Percentiles rank a stretch among this genome's conserved stretches.
These are phyloP conservation scores for Eucalyptus microcorys DNA, from an alignment of 345 rosid genomes.

Conservation along the genomic window DNA sequence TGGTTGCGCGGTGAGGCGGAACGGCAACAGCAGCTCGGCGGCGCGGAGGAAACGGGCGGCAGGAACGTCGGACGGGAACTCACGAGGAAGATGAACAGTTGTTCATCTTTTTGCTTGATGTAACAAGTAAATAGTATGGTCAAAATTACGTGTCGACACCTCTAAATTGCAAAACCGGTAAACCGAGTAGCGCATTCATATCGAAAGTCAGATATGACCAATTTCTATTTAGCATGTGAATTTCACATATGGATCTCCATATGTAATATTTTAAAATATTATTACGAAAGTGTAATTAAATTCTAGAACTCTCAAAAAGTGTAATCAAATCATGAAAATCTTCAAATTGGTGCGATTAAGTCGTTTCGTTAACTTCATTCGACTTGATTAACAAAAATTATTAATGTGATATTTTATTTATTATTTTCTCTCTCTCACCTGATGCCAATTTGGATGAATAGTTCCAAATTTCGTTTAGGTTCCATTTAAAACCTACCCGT, in stretches of 20 bases:
- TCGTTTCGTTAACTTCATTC: rapidly evolving
- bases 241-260: background rate
- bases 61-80: no score
- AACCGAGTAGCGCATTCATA: background rate
- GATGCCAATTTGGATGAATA: no score
- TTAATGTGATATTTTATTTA: no score
- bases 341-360: rapidly evolving
- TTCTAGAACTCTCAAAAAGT: rapidly evolving
- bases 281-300: rapidly evolving
- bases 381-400: rapidly evolving
- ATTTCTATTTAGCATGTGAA: background rate
- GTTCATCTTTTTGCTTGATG: no score
- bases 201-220: background rate
- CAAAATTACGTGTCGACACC: no score
- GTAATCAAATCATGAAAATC: no score
- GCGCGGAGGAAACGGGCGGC: no score
- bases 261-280: background rate
- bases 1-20: no score
- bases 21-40: no score
- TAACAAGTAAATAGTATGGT: no score
- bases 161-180: background rate
- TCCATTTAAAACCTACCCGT: no score
- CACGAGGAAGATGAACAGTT: no score
- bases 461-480: rapidly evolving
- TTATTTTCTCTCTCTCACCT: background rate